phyloP scores from a whole-genome alignment of 495 filamentous ascomycete genomes.

The Xylaria scruposa region DNA sequence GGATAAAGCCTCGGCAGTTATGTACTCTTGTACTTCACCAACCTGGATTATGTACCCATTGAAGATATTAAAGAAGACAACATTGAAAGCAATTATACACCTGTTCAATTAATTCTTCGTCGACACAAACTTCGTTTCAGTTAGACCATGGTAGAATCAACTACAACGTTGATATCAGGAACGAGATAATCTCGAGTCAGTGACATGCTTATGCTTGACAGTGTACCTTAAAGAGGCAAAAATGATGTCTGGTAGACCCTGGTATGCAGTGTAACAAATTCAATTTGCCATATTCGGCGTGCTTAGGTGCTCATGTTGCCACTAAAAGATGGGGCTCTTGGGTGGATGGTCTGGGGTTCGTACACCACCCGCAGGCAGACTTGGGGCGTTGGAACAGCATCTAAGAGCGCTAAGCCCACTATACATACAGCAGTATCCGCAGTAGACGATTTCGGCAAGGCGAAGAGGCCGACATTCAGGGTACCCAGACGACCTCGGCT shows the following conservation, averaged over 20 bases:
- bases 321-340: conserved; percentile 1
- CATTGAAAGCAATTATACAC: background rate
- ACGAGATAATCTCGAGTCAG: background rate
- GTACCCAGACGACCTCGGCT: conserved; percentile 41
- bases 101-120: background rate
- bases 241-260: background rate
- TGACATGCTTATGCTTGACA: background rate
- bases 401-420: conserved; percentile 1
- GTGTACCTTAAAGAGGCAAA: background rate
- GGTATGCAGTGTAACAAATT: background rate
- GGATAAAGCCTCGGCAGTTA: conserved; percentile 25
- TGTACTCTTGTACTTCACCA: background rate
- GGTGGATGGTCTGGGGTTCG: conserved; percentile 15
- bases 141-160: background rate
- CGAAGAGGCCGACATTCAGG: background rate
- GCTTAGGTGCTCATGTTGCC: background rate
- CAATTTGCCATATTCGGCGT: background rate
- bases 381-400: background rate
- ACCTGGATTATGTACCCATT: background rate
- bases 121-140: background rate
- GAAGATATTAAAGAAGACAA: background rate
- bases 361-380: background rate
- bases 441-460: background rate
- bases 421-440: conserved; percentile 1
- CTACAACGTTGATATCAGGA: background rate